phyloP scores from a whole-genome alignment of 1,284 basidiomycete species.

The Leccinum angustisporum region DNA sequence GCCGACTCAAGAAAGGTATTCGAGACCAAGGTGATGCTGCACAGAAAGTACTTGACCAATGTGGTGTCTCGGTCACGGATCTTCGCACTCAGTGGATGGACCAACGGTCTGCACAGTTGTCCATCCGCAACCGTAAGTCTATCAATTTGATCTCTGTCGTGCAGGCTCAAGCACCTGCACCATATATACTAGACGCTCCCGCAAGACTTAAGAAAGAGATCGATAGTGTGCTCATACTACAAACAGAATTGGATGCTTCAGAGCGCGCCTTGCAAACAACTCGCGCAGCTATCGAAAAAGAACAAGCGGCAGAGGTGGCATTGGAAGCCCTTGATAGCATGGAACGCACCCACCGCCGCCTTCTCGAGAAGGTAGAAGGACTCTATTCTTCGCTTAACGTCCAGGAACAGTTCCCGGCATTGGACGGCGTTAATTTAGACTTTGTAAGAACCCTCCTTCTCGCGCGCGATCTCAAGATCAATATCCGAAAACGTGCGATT shows the following conservation, averaged over 20 bases:
- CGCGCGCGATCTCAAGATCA: not conserved
- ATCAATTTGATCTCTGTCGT: too few species aligned
- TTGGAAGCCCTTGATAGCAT: not conserved
- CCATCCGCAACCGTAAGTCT: not conserved
- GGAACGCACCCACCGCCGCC: not conserved
- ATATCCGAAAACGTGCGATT: not conserved
- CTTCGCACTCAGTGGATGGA: not conserved
- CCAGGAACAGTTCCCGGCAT: not conserved
- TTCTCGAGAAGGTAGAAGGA: not conserved
- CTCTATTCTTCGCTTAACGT: not conserved
- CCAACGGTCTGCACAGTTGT: not conserved
- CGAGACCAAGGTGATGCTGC: not conserved
- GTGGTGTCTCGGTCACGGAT: not conserved
- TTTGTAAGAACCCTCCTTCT: not conserved
- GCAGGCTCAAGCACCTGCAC: too few species aligned
- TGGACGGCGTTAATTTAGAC: not conserved
- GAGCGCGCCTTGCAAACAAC: not conserved
- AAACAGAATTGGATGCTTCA: not conserved
- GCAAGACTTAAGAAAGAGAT: not conserved
- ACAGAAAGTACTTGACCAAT: not conserved
- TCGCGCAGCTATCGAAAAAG: not conserved
- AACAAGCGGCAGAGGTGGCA: not conserved
- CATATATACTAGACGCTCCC: not conserved
- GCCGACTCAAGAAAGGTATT: not conserved
- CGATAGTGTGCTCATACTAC: not conserved